These are phyloP conservation scores for Pyrenophora tritici-repentis DNA, from an alignment of 2,329 filamentous ascomycete genomes.

Conservation along the genomic window DNA sequence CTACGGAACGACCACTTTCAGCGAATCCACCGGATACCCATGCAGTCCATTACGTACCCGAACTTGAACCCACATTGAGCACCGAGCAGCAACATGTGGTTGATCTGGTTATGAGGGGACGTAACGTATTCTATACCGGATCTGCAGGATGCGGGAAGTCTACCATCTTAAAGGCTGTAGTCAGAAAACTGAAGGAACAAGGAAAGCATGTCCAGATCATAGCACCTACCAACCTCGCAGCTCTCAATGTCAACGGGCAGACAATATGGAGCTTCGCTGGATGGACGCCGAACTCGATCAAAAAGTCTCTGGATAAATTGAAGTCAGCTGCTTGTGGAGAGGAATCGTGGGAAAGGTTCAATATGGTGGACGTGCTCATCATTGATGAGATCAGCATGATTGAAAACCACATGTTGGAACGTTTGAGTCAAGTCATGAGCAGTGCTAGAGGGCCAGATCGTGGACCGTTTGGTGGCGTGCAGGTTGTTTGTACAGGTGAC, in stretches of 20 bases:
- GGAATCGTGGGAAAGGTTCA: constrained; percentile 47
- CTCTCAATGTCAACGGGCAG: constrained; percentile 60
- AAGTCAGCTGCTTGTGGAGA: constrained; percentile 40
- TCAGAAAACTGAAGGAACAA: constrained; percentile 43
- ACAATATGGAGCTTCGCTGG: constrained; percentile 64
- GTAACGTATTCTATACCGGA: constrained; percentile 68
- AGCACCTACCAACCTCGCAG: constrained; percentile 65
- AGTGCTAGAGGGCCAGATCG: constrained; percentile 23
- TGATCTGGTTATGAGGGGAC: constrained; percentile 51
- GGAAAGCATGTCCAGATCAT: constrained; percentile 56
- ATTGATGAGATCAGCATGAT: constrained; percentile 72
- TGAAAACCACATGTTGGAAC: constrained; percentile 59
- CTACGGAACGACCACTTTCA: too few relatives aligned
- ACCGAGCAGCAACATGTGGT: constrained; percentile 57
- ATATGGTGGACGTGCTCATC: constrained; percentile 59
- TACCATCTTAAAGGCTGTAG: constrained; percentile 59
- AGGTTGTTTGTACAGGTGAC: constrained; percentile 63
- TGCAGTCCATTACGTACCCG: not conserved
- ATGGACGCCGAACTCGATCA: constrained; percentile 57
- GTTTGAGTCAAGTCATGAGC: constrained; percentile 56
- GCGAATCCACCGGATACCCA: too few relatives aligned
- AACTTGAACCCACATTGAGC: constrained; percentile 45
- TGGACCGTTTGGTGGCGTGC: constrained; percentile 55
- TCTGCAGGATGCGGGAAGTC: constrained; percentile 66
- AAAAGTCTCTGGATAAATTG: constrained; percentile 48